Evolutionary conservation across 2,329 filamentous ascomycete species (phyloP), one percentile per base, ranked within the genome.

Genomic region (Cercospora citrullina): DNA sequence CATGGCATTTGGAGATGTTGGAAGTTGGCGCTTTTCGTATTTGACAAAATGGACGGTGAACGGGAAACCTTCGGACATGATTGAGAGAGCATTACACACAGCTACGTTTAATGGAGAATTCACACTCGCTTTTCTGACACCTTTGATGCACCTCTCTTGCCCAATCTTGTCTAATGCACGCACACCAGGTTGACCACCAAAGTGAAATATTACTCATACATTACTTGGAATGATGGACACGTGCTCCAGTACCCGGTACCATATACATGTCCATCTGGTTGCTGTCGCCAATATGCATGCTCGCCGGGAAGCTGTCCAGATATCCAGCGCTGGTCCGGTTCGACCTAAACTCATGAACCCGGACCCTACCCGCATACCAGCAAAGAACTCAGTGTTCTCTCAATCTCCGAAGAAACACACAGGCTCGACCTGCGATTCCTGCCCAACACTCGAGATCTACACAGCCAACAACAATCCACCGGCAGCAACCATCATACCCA

Each of bases 21-120:
- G 30, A 26, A 16, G 64, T 36, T 39, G 36, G 26, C 31, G 30
- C n/a, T 45, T 51, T 66, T 59, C 33, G 21, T 62, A 61, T 2
- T 23, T 42, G 21, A 30, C 14, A 39, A 16, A 10, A 28, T 57
- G 12, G 10, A 30, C 18, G 21, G 33, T 8, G 48, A 7, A 57
- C 5, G 3, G 26, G 42, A 36, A 5, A 18, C 39, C 30, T 58
- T 31, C 26, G 7, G 12, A 21, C 48, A 60, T 55, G 28, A 18
- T 63, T 45, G 59, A 66, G 59, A 48, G 60, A 18, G 14, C 39
- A 23, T 55, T 57, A 42, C 26, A 51, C 57, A 60, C 60, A 48
- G 26, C 10, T 58, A 28, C 63, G 42, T 60, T 42, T 65, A 61
- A 61, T 65, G 45, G 51, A 64, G 10, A 48, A 67, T 60, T 67